phyloP scores from a whole-genome alignment of 331 rosid species.

The Rhamnella rubrinervis region DNA sequence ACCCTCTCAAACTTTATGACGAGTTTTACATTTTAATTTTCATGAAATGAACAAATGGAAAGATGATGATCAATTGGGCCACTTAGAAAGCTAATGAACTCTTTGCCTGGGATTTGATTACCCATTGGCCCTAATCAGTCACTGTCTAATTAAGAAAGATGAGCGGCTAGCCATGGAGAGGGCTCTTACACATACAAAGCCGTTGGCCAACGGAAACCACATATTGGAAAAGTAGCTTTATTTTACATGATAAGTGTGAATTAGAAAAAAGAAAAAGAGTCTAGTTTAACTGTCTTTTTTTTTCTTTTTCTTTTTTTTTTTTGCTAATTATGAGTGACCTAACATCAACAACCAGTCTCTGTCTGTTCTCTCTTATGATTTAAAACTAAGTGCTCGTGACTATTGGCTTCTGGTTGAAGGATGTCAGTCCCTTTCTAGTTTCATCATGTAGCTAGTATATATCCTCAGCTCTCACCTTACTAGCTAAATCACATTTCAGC shows the following conservation, averaged over 20 bases:
- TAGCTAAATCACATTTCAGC: constrained; percentile 6
- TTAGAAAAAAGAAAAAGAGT: background rate
- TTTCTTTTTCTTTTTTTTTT: too few species aligned
- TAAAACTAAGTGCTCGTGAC: constrained; percentile 43
- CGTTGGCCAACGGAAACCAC: constrained; percentile 2
- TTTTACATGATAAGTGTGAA: constrained; percentile 10
- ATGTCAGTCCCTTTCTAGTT: constrained; percentile 11
- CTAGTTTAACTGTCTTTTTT: background rate
- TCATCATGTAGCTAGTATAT: constrained; percentile 15
- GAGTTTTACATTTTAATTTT: too few species aligned
- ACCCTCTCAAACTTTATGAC: too few species aligned
- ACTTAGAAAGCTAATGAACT: too few species aligned
- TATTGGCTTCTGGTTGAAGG: constrained; percentile 25
- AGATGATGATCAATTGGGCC: too few species aligned
- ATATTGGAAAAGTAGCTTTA: background rate
- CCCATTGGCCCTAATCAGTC: too few species aligned
- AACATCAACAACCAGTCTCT: background rate
- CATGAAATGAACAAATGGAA: too few species aligned
- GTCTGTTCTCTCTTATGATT: constrained; percentile 9
- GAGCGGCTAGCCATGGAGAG: background rate
- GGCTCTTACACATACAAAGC: background rate
- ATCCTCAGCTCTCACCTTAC: too few species aligned
- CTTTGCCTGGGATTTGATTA: too few species aligned
- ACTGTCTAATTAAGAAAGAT: background rate
- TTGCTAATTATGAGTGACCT: background rate